Percentiles rank a stretch among this genome's conserved stretches.
Conservation (phyloP, 208 protist genomes). For the Acanthamoeba comandoni region DNA sequence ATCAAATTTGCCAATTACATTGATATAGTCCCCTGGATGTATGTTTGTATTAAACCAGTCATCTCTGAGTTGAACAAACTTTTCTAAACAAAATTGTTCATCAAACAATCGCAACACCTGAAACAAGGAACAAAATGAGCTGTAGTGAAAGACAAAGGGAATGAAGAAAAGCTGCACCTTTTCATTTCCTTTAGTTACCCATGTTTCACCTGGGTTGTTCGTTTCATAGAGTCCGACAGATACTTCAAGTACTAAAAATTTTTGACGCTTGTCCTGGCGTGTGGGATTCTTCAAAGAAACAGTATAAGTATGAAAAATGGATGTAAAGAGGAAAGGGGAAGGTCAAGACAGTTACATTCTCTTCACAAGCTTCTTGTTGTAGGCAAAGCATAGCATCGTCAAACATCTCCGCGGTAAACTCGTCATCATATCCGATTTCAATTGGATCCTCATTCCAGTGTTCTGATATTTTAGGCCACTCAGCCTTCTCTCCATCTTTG, state of each 20-base stretch:
- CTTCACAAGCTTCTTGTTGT: neutral
- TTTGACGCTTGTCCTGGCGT: neutral
- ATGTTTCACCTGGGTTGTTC: neutral
- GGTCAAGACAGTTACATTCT: neutral
- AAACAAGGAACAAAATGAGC: neutral
- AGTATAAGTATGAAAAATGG: neutral
- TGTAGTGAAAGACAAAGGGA: neutral
- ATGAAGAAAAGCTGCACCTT: neutral
- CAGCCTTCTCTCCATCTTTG: too few relatives aligned
- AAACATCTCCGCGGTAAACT: conserved; percentile 59
- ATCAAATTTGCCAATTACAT: conserved; percentile 37
- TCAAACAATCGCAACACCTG: conserved; percentile 52
- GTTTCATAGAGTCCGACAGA: neutral
- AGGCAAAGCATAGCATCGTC: conserved; percentile 48
- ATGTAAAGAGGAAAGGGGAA: neutral
- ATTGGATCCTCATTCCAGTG: too few relatives aligned
- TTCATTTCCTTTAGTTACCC: conserved; percentile 8
- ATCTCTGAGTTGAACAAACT: conserved; percentile 39
- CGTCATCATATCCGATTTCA: neutral
- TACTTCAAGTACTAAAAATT: conserved; percentile 50
- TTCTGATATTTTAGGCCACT: too few relatives aligned
- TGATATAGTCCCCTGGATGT: conserved; percentile 47
- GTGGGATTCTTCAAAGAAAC: neutral
- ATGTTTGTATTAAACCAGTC: conserved; percentile 33
- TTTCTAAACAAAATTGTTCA: neutral